Evolutionary conservation across 306 rosid species (phyloP).

Genomic region (Prinsepia uniflora): DNA sequence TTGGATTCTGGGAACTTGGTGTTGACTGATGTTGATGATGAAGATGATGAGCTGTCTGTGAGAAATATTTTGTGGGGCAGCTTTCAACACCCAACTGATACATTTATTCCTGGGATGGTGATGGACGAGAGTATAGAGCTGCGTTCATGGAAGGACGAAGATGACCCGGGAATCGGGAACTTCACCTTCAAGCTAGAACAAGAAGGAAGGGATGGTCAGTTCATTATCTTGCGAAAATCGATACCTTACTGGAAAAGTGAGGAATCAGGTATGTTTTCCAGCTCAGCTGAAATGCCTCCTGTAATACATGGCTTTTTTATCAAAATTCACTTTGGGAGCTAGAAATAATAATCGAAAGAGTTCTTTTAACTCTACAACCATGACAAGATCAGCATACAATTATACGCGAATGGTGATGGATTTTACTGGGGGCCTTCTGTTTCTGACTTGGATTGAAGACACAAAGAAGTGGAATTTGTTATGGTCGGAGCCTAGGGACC

Average conservation of each 20-base stretch:
- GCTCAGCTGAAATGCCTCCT: neutral
- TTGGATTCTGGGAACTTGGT: conserved; percentile 47
- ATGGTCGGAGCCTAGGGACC: conserved; percentile 21
- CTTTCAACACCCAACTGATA: conserved; percentile 39
- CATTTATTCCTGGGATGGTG: conserved; percentile 48
- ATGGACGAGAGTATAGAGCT: conserved; percentile 15
- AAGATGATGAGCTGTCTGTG: neutral
- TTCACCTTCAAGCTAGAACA: conserved; percentile 20
- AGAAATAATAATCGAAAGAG: neutral
- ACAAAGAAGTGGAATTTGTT: neutral
- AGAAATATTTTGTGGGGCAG: conserved; percentile 40
- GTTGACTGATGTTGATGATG: neutral
- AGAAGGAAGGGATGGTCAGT: neutral
- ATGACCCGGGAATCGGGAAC: conserved; percentile 3
- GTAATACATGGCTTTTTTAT: neutral
- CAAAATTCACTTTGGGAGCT: neutral
- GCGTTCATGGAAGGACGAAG: conserved; percentile 28
- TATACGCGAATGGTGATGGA: conserved; percentile 28
- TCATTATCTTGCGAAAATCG: neutral
- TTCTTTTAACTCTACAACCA: rapidly evolving
- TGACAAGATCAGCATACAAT: rapidly evolving
- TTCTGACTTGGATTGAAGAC: neutral
- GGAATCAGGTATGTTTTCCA: neutral
- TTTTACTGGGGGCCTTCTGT: conserved; percentile 12
- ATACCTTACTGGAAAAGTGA: conserved; percentile 13